These are phyloP conservation scores for Aureobasidium pullulans DNA, from an alignment of 2,329 filamentous ascomycete species.

Conservation along the genomic window DNA sequence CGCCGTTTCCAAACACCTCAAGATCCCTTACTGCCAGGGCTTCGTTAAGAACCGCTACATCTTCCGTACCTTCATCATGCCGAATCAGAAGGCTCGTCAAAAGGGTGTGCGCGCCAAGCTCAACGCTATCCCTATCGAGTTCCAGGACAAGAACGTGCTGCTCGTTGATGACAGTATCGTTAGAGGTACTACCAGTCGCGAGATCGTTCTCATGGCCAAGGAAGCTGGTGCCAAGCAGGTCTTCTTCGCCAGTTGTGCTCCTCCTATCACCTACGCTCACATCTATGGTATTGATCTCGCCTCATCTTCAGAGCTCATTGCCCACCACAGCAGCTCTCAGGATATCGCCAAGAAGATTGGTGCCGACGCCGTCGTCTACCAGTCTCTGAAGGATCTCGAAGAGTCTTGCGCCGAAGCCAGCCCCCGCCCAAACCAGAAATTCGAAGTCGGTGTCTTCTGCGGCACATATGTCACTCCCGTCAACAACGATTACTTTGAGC, in stretches of 20 bases:
- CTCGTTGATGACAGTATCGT: slow-evolving; percentile 89
- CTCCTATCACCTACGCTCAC: slow-evolving; percentile 74
- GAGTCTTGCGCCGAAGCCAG: slow-evolving; percentile 68
- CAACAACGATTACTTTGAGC: slow-evolving; percentile 72
- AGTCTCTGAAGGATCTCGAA: slow-evolving; percentile 71
- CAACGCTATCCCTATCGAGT: slow-evolving; percentile 78
- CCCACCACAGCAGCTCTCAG: slow-evolving; percentile 55
- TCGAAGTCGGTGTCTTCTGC: slow-evolving; percentile 89
- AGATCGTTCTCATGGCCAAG: slow-evolving; percentile 76
- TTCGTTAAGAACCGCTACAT: slow-evolving; percentile 90
- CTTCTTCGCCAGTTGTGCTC: slow-evolving; percentile 74
- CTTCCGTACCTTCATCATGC: slow-evolving; percentile 81
- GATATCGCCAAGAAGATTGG: slow-evolving; percentile 62
- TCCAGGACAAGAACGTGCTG: slow-evolving; percentile 69
- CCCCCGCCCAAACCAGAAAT: slow-evolving; percentile 54
- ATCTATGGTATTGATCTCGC: slow-evolving; percentile 78
- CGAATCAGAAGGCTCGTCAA: slow-evolving; percentile 70
- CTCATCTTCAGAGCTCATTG: slow-evolving; percentile 62
- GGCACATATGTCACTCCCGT: slow-evolving; percentile 81
- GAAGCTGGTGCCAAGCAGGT: slow-evolving; percentile 78
- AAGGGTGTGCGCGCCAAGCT: slow-evolving; percentile 87
- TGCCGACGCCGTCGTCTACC: slow-evolving; percentile 70
- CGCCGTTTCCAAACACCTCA: slow-evolving; percentile 64
- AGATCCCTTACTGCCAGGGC: slow-evolving; percentile 70
- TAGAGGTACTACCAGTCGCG: slow-evolving; percentile 71